Evolutionary conservation across 306 rosid genomes (phyloP).

Genomic region (Castanea mollissima): DNA sequence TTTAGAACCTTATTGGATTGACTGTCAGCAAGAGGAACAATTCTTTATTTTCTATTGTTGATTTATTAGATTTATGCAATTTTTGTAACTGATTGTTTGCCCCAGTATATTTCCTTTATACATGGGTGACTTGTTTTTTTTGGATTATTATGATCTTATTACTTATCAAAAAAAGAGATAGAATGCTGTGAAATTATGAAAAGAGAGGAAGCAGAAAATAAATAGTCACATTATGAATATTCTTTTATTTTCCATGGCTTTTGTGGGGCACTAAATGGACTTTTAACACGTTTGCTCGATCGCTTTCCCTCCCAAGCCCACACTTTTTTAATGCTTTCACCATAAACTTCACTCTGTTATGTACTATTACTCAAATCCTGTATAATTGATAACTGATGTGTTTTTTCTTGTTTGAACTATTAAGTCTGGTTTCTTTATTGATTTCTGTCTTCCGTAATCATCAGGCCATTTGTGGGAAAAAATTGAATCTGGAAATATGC

Average conservation of each 20-base stretch:
- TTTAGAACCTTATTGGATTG: too few relatives aligned
- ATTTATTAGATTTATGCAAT: too few relatives aligned
- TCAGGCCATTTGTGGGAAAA: constrained; percentile 97
- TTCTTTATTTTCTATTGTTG: too few relatives aligned
- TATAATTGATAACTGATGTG: neutral
- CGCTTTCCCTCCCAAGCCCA: neutral
- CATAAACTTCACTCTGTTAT: neutral
- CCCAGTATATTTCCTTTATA: too few relatives aligned
- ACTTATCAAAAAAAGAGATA: neutral
- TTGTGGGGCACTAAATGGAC: neutral
- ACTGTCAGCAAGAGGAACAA: too few relatives aligned
- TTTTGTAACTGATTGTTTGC: too few relatives aligned
- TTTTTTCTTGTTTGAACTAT: neutral
- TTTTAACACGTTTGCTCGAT: neutral
- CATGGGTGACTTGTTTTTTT: too few relatives aligned
- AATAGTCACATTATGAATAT: too few relatives aligned
- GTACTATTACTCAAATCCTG: neutral
- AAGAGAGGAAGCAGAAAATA: too few relatives aligned
- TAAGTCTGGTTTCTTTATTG: constrained; percentile 2
- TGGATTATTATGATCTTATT: too few relatives aligned
- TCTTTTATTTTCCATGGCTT: too few relatives aligned
- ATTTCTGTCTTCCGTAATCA: constrained; percentile 20
- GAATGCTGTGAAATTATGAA: neutral
- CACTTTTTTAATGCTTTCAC: neutral
- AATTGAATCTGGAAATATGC: constrained; percentile 80